Base-by-base conservation (phyloP, 129 eudicot genomes). In the Centrapalus pauciflorus region DNA sequence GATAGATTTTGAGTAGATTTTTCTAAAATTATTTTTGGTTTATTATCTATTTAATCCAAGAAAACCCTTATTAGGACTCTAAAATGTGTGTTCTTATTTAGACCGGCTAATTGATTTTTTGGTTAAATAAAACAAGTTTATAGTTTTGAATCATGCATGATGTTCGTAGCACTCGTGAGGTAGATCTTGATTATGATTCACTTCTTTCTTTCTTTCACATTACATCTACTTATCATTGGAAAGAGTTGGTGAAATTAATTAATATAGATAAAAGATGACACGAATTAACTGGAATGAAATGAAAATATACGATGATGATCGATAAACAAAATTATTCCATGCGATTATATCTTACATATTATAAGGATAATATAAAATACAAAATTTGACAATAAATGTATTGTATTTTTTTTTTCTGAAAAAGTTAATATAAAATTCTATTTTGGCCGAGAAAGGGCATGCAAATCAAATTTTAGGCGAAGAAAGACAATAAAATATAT, bases 1-100 rank as follows among this genome's bases (percentile, higher is more conserved):
- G 58, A 35, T 55, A 70, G 70, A 78, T 57, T 49, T 68, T 27
- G 55, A 43, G 17, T 60, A 65, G 25, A 60, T 51, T 64, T 78
- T n/a, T 65, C 67, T 63, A 55, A 25, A 28, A 16, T 6, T 11
- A 7, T 33, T 17, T 61, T 33, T 60, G 19, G 50, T 41, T 37
- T 35, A 48, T 11, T n/a, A n/a, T 16, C 35, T 67, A 49, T 48
- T 4, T n/a, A n/a, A n/a, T n/a, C n/a, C 7, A 19, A 6, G 46
- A 20, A 17, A 40, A 41, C 10, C 38, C 61, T 65, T 19, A 27
- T 19, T 43, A 16, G 0, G 11, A 29, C 33, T 50, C 45, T 21
- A n/a, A n/a, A 21, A 19, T 13, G 6, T n/a, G 19, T 61, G 34
- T 45, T 45, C 27, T n/a, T 30, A 25, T 33, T 48, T 14, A 4